These are phyloP conservation scores for Microbotryum scabiosae DNA, from an alignment of 1,284 basidiomycete genomes.

Conservation along the genomic window DNA sequence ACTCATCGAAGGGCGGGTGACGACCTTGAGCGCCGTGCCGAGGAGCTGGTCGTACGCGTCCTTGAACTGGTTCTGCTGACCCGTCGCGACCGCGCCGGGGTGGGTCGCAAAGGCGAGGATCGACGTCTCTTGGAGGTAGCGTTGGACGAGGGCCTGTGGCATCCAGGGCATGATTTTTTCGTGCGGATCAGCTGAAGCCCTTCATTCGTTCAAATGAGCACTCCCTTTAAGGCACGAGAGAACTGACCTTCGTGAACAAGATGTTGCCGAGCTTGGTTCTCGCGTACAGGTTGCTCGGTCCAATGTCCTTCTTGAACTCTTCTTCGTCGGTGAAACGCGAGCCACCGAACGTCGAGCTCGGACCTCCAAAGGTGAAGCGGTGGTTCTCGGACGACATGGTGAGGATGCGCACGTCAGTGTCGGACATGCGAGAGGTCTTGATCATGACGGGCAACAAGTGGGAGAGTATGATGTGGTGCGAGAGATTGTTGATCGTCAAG, in stretches of 20 bases:
- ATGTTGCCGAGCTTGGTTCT: conserved; percentile 21
- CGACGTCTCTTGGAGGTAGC: conserved; percentile 9
- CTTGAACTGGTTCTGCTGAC: conserved; percentile 29
- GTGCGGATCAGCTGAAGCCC: too few relatives aligned
- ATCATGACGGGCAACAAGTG: conserved; percentile 24
- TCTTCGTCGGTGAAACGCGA: conserved; percentile 13
- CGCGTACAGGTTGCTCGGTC: conserved; percentile 10
- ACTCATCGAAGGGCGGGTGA: conserved; percentile 10
- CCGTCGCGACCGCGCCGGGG: conserved; percentile 20
- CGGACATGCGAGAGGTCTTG: conserved; percentile 16
- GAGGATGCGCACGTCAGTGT: conserved; percentile 23
- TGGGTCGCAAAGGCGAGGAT: conserved; percentile 19
- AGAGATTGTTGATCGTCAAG: conserved; percentile 24
- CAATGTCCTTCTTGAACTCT: conserved; percentile 21
- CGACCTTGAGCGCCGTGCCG: conserved; percentile 16
- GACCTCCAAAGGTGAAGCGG: conserved; percentile 18
- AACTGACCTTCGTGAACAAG: conserved; percentile 11
- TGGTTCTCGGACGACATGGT: conserved; percentile 19
- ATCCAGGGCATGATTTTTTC: too few relatives aligned
- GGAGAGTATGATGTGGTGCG: conserved; percentile 25
- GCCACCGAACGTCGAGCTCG: conserved; percentile 9
- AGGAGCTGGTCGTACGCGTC: conserved; percentile 24
- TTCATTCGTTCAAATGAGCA: too few relatives aligned
- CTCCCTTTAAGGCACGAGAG: too few relatives aligned
- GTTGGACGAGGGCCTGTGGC: conserved; percentile 14